Evolutionary conservation across 2,329 filamentous ascomycete genomes (phyloP).

Genomic region (Calonectria montana): DNA sequence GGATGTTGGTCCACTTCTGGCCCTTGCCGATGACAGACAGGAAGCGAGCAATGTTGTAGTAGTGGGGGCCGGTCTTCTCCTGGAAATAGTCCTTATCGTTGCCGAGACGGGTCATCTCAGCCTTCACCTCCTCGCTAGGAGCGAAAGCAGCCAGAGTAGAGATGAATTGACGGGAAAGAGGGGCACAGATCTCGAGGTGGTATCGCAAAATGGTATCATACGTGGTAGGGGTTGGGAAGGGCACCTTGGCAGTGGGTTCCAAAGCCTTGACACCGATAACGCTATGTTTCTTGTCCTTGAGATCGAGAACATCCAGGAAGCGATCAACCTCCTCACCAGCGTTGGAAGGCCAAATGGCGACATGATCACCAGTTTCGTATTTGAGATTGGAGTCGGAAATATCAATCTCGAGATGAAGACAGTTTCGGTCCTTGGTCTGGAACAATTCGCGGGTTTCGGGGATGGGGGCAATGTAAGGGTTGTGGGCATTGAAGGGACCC

Average conservation of each 20-base stretch:
- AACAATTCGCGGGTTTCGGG: constrained; percentile 92
- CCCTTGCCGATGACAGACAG: constrained; percentile 79
- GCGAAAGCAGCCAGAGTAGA: constrained; percentile 89
- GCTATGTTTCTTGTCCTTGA: constrained; percentile 79
- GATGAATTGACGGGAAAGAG: constrained; percentile 95
- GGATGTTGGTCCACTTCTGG: constrained; percentile 83
- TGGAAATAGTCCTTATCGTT: constrained; percentile 97
- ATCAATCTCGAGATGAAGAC: constrained; percentile 95
- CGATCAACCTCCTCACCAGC: constrained; percentile 91
- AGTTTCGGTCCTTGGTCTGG: constrained; percentile 89
- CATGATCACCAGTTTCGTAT: constrained; percentile 97
- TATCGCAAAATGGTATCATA: constrained; percentile 94
- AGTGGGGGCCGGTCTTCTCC: constrained; percentile 81
- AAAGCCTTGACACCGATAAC: constrained; percentile 92
- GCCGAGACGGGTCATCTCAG: constrained; percentile 89
- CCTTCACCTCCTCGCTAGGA: constrained; percentile 84
- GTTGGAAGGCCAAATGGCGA: constrained; percentile 98
- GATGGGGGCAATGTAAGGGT: constrained; percentile 96
- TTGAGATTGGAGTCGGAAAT: constrained; percentile 88
- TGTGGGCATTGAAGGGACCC: constrained; percentile 95
- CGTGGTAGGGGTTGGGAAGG: constrained; percentile 96
- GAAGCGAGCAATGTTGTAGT: constrained; percentile 90
- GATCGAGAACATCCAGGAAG: constrained; percentile 82
- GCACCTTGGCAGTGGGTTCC: constrained; percentile 95
- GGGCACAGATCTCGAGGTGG: constrained; percentile 95